Base-by-base conservation (phyloP, 2,329 filamentous ascomycete genomes). In the Fusarium protoensiforme region DNA sequence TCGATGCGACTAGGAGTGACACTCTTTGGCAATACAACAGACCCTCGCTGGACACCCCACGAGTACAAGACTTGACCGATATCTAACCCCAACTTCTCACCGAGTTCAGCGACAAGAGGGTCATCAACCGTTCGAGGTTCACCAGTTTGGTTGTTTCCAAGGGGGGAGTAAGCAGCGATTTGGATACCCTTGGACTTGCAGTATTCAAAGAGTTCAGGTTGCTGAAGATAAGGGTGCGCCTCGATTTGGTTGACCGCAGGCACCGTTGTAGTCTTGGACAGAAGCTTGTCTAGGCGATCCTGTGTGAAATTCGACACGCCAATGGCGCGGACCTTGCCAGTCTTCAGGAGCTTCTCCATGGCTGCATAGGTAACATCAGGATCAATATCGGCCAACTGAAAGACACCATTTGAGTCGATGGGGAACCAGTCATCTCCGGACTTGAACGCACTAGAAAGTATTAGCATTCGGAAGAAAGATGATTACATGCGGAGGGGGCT, bases 161-260 rank as follows among this genome's bases (percentile, higher is more conserved):
- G 48, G 7, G 48, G 48, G 18, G 48, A 53, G 48, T 53, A 53
- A 11, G 48, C 48, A 20, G 48, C 48, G 27, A 53, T 31, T 20
- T 53, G 48, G 27, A 53, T 53, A 31, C 48, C 48, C 27, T 53
- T 53, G 6, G 48, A 53, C 48, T 53, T 31, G 48, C 48, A 53
- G 48, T 53, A 53, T 16, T 53, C 29, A 14, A 53, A 53, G 31
- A 93, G 82, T 20, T 87, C 84, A 2, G 83, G 82, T 78, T 90
- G 91, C 78, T 92, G 91, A 13, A 93, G 85, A 76, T 92, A 92
- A 2, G 91, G 90, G 79, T 93, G 91, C 60, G 90, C 90, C 79
- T 93, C 91, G 71, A 93, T 90, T 82, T 93, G 91, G 81, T 93
- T 93, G 74, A 88, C 87, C 2, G 89, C 89, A 1, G 91, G 91